Evolutionary conservation across 2,329 filamentous ascomycete genomes (phyloP).

Genomic region (Colletotrichum euphorbiae): DNA sequence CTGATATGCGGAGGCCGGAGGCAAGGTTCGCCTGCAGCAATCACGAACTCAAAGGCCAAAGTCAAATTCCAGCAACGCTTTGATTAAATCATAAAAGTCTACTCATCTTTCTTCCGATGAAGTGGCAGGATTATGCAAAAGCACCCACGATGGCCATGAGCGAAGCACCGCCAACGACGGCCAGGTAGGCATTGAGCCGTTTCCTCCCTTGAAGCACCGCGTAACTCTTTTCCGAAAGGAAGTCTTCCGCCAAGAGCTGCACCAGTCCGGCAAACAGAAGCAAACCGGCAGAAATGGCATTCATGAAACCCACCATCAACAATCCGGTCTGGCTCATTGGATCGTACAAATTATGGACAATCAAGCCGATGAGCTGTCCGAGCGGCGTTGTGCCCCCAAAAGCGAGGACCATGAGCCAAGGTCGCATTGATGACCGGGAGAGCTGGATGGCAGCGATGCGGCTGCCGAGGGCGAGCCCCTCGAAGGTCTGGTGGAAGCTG

Average conservation of each 20-base stretch:
- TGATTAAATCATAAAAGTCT: not conserved
- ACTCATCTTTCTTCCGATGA: not conserved
- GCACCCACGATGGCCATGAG: slow-evolving; percentile 80
- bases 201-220: slow-evolving; percentile 70
- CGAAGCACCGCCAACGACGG: slow-evolving; percentile 72
- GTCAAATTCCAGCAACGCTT: not conserved
- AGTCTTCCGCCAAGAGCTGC: slow-evolving; percentile 87
- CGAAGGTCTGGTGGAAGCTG: slow-evolving; percentile 88
- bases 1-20: no score
- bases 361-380: slow-evolving; percentile 77
- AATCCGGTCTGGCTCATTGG: slow-evolving; percentile 80
- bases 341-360: slow-evolving; percentile 83
- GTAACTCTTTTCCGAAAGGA: slow-evolving; percentile 81
- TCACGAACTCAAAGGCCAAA: no score
- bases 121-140: slow-evolving; percentile 65
- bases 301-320: slow-evolving; percentile 87
- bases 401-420: slow-evolving; percentile 85
- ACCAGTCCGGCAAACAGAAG: slow-evolving; percentile 86
- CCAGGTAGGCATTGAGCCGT: slow-evolving; percentile 70
- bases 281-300: slow-evolving; percentile 84
- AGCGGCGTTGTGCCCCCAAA: slow-evolving; percentile 75
- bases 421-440: slow-evolving; percentile 76
- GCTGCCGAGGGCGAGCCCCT: slow-evolving; percentile 86
- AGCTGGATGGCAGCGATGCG: slow-evolving; percentile 89
- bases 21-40: no score